Evolutionary conservation across 257 asterid genomes (phyloP).

Genomic region (Lycium barbarum): DNA sequence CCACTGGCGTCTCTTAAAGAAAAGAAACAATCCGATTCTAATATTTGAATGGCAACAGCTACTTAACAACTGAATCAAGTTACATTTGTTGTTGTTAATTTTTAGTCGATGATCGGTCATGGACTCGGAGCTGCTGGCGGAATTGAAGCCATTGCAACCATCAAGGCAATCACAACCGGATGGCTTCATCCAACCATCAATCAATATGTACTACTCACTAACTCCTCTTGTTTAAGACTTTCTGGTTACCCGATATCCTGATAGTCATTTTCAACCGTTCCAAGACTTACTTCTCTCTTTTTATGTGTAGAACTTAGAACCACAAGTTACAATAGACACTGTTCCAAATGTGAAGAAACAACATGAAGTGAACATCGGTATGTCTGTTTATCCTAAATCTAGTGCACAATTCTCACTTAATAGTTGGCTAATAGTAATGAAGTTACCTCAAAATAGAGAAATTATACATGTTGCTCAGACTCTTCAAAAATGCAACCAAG

Average conservation of each 20-base stretch:
- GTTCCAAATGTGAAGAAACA: conserved; percentile 77
- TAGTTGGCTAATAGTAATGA: not conserved
- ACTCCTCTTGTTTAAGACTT: not conserved
- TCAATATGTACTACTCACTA: conserved; percentile 58
- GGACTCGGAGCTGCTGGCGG: conserved; percentile 96
- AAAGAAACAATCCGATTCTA: not conserved
- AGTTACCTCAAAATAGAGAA: not conserved
- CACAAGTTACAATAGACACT: conserved; percentile 45
- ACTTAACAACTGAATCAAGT: not conserved
- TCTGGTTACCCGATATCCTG: not conserved
- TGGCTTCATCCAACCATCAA: conserved; percentile 95
- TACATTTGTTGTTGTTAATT: not conserved
- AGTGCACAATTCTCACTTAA: not conserved
- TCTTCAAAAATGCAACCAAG: not conserved
- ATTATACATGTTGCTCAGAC: no score
- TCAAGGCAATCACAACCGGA: conserved; percentile 85
- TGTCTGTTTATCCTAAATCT: conserved; percentile 35
- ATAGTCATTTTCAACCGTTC: not conserved
- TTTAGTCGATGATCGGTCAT: conserved; percentile 93
- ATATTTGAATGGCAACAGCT: conserved; percentile 3
- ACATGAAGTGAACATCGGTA: conserved; percentile 73
- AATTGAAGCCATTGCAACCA: conserved; percentile 86
- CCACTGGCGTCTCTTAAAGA: not conserved
- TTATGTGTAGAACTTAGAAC: conserved; percentile 37
- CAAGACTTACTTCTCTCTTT: not conserved